Evolutionary conservation across 768 basidiomycete species (phyloP).

Genomic region (Calocera viscosa): DNA sequence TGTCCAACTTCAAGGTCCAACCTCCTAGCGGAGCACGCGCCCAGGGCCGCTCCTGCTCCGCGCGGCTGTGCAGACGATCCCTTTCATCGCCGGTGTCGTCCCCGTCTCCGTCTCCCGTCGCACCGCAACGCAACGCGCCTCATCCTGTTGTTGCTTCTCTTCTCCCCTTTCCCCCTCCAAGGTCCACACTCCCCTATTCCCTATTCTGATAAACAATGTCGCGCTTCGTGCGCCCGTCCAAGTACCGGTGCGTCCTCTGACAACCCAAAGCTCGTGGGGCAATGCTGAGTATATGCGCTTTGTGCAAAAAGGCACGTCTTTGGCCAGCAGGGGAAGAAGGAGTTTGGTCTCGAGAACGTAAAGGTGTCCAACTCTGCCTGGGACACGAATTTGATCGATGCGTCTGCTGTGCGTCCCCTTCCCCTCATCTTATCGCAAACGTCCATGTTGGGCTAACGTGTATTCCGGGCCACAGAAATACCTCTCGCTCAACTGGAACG

Average conservation of each 20-base stretch:
- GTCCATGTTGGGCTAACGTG: too few relatives aligned
- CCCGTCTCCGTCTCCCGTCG: background rate
- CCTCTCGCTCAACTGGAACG: slow-evolving; percentile 88
- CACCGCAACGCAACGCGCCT: too few relatives aligned
- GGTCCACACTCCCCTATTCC: background rate
- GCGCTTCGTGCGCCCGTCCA: slow-evolving; percentile 73
- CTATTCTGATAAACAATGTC: slow-evolving; percentile 41
- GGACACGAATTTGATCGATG: slow-evolving; percentile 88
- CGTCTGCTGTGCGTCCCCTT: slow-evolving; percentile 53
- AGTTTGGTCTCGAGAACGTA: slow-evolving; percentile 65
- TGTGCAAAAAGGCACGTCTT: slow-evolving; percentile 84
- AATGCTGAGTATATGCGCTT: background rate
- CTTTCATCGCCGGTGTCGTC: too few relatives aligned
- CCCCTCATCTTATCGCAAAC: too few relatives aligned
- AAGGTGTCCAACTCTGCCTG: slow-evolving; percentile 83
- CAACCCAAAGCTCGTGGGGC: slow-evolving; percentile 5
- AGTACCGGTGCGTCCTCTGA: slow-evolving; percentile 53
- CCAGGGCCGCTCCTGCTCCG: too few relatives aligned
- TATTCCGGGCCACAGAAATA: too few relatives aligned
- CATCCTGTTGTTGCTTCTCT: background rate
- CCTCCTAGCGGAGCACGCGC: too few relatives aligned
- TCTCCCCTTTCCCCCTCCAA: background rate
- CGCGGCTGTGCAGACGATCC: background rate
- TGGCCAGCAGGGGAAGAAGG: slow-evolving; percentile 77
- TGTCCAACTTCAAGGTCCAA: background rate